phyloP scores from a whole-genome alignment of 1,284 basidiomycete genomes.

The Apiotrichum siamense region DNA sequence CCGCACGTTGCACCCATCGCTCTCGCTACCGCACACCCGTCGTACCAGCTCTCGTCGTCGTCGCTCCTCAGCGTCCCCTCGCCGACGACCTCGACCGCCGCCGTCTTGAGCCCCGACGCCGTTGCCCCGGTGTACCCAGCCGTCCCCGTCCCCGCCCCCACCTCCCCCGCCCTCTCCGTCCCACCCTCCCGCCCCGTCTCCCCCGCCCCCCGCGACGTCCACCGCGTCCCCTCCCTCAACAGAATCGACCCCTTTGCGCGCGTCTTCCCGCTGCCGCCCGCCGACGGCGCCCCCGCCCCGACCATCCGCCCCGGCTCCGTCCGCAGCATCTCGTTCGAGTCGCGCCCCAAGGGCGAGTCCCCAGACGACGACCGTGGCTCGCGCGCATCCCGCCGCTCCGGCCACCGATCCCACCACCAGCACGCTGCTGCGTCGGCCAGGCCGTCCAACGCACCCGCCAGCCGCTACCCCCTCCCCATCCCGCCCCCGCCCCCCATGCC shows the following conservation, averaged over 20 bases:
- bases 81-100: neutral
- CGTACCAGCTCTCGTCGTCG: too few species aligned
- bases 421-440: too few species aligned
- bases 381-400: constrained; percentile 7
- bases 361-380: constrained; percentile 12
- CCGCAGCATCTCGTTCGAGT: constrained; percentile 7
- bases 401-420: constrained; percentile 8
- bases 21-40: too few species aligned
- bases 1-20: too few species aligned
- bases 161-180: neutral
- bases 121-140: too few species aligned
- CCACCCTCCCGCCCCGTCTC: neutral
- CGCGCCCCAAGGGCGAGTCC: neutral
- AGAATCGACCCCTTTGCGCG: neutral
- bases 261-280: constrained; percentile 5
- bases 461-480: neutral
- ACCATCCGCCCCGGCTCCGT: constrained; percentile 16
- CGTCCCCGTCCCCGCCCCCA: too few species aligned
- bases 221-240: neutral
- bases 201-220: neutral
- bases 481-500: too few species aligned
- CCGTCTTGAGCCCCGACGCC: too few species aligned
- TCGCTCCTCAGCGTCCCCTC: too few species aligned
- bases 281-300: neutral
- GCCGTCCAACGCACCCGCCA: too few species aligned